These are phyloP conservation scores for Anthracocystis walkeri DNA, from an alignment of 1,284 basidiomycete species.

Conservation along the genomic window DNA sequence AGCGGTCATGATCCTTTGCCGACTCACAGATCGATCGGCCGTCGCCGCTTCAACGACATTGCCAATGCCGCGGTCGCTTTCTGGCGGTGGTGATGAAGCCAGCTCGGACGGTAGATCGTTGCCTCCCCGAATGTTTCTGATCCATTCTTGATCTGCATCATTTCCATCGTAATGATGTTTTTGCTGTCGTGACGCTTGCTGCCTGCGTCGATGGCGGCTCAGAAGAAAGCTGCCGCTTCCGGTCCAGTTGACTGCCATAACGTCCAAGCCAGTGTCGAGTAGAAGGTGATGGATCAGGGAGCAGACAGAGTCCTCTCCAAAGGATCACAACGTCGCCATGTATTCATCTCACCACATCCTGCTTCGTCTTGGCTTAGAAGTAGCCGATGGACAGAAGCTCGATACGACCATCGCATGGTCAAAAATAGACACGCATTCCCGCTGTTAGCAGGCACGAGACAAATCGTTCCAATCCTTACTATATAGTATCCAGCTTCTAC, in stretches of 20 bases:
- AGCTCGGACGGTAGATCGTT: conserved; percentile 1
- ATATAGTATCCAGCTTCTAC: not conserved
- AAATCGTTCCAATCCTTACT: no score
- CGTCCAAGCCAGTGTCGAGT: not conserved
- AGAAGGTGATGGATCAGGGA: not conserved
- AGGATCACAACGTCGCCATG: not conserved
- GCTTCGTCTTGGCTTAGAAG: no score
- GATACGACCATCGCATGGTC: no score
- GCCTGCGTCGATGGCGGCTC: conserved; percentile 17
- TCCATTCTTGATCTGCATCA: conserved; percentile 14
- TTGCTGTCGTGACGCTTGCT: not conserved
- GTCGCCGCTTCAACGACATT: not conserved
- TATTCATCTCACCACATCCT: no score
- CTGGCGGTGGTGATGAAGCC: conserved; percentile 9
- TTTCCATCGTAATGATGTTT: not conserved
- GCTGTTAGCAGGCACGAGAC: no score
- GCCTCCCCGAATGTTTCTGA: conserved; percentile 14
- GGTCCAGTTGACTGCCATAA: conserved; percentile 52
- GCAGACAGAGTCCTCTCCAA: not conserved
- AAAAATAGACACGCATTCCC: no score
- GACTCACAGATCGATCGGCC: not conserved
- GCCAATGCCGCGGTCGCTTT: not conserved
- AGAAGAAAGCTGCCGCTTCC: conserved; percentile 43
- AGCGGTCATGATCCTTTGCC: not conserved
- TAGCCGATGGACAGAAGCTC: no score